These are phyloP conservation scores for Setaria italica DNA, from an alignment of 202 grass and related monocot genomes.

Conservation along the genomic window DNA sequence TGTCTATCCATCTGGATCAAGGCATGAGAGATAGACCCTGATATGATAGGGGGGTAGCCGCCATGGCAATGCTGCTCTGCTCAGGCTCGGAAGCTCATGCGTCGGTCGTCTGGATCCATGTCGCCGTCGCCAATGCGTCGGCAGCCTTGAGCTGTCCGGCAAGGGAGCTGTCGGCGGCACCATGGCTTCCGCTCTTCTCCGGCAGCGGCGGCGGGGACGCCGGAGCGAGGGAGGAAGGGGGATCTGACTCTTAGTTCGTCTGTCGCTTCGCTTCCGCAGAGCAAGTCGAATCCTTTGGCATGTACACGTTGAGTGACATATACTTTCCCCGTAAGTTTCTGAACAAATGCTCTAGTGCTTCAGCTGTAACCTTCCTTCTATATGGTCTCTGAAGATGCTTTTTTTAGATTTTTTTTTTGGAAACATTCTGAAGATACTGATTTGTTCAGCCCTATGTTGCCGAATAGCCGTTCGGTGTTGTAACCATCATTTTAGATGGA, in stretches of 20 bases:
- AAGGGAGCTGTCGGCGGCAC: not conserved
- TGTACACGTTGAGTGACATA: not conserved
- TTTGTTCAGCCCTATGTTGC: not conserved
- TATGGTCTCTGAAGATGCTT: not conserved
- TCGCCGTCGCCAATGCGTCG: not conserved
- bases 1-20: not conserved
- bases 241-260: not conserved
- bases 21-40: not conserved
- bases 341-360: not conserved
- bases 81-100: not conserved
- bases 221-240: not conserved
- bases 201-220: not conserved
- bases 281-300: conserved; percentile 56
- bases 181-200: not conserved
- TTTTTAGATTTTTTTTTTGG: too few relatives aligned
- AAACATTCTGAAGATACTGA: not conserved
- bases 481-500: not conserved
- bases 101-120: not conserved
- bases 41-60: not conserved
- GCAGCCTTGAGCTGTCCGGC: not conserved
- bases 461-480: not conserved
- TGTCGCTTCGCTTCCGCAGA: conserved; percentile 39
- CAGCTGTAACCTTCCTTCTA: too few relatives aligned
- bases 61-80: conserved; percentile 24
- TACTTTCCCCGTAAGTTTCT: not conserved